Base-by-base conservation (phyloP, 208 protist species). In the Wallacemonas sp. region DNA sequence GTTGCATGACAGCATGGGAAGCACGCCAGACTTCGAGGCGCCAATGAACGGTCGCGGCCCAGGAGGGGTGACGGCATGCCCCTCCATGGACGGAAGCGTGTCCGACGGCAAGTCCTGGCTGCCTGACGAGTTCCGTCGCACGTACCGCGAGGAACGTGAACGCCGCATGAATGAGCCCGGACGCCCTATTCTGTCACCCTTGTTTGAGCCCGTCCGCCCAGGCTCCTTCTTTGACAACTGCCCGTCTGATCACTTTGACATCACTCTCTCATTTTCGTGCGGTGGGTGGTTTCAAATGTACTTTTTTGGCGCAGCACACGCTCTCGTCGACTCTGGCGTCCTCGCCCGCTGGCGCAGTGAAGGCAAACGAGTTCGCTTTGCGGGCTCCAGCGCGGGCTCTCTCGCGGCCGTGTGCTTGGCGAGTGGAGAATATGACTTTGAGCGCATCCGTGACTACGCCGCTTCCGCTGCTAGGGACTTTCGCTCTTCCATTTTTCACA, bases 281-380 rank as follows among this genome's bases (percentile, higher is more conserved):
- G 87, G 81, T 3, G 87, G 87, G 19, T 93, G 87, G 83, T 87
- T 93, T 65, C 78, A 85, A 32, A 85, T 88, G 68, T 93, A 93
- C 70, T 85, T 87, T 47, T 92, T 90, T 69, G 89, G 89, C 21
- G 84, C 68, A 2, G 81, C 82, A 12, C 70, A 90, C 47, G 89
- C 89, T 11, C 74, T 95, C 24, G 72, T 88, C 6, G 72, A 92
- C 64, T 75, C 65, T 30, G 86, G 84, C 23, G 61, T 95, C 16
- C 55, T 93, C 39, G 56, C 71, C n/a, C 61, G 69, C 8, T 74
- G 75, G 65, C 30, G 75, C 19, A n/a, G 33, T 6, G 80, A 87
- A 41, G 87, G 87, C 0, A 83, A 79, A 43, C 80, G 76, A 27
- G 64, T 93, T 8, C 82, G 87, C 23, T 93, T 93, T 58, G 63